phyloP scores from a whole-genome alignment of 1,284 basidiomycete species.

The Ustilago tritici region DNA sequence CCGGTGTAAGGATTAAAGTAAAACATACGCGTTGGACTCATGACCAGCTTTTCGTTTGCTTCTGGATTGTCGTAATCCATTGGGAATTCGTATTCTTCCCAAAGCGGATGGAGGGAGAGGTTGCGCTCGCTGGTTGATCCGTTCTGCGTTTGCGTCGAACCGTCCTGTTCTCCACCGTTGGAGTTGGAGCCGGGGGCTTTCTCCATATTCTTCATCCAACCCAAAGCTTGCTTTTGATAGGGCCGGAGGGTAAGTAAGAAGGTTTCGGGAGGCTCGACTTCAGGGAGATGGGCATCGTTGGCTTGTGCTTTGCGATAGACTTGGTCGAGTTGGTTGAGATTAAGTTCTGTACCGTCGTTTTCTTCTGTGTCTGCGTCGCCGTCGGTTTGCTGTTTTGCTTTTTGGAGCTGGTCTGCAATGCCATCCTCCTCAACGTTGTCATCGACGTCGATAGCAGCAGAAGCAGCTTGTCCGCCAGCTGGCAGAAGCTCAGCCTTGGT shows the following conservation, averaged over 20 bases:
- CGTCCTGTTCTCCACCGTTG: neutral
- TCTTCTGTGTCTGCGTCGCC: conserved; percentile 40
- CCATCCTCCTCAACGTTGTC: conserved; percentile 14
- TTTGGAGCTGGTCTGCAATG: conserved; percentile 30
- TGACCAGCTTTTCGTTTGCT: conserved; percentile 43
- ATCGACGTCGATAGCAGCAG: conserved; percentile 26
- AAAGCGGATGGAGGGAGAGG: conserved; percentile 85
- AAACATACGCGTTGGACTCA: conserved; percentile 46
- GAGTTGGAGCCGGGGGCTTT: conserved; percentile 20
- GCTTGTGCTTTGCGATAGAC: conserved; percentile 76
- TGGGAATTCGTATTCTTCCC: conserved; percentile 80
- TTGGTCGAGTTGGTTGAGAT: conserved; percentile 51
- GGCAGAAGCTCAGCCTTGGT: neutral
- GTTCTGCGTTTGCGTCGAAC: conserved; percentile 18
- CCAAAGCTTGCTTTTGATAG: conserved; percentile 95
- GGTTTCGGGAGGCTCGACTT: conserved; percentile 83
- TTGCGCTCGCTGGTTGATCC: conserved; percentile 14
- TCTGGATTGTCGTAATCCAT: conserved; percentile 52
- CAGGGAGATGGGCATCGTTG: conserved; percentile 80
- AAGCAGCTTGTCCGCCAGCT: conserved; percentile 16
- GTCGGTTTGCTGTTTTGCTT: conserved; percentile 32
- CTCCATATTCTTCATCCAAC: conserved; percentile 94
- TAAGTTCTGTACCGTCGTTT: conserved; percentile 64
- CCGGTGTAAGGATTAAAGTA: conserved; percentile 74
- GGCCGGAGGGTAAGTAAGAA: conserved; percentile 82